A percentile compares a stretch with the other conserved stretches of the same genome.
Conservation (phyloP, 305 asterid genomes). For the Solanum chacoense region DNA sequence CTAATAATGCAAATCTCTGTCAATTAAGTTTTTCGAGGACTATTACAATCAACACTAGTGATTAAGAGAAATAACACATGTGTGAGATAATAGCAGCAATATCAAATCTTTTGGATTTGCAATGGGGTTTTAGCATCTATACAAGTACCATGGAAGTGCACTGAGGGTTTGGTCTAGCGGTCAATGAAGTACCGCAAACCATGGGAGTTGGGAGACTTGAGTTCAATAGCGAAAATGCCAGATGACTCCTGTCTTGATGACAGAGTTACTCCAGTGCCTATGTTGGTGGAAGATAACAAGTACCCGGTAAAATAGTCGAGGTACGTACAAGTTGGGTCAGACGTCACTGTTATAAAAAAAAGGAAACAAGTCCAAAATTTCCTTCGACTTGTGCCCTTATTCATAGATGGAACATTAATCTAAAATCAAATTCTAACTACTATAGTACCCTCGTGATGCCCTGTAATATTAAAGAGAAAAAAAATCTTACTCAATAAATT, state of each 20-base stretch:
- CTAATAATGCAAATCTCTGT: conserved; percentile 27
- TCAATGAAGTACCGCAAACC: background rate
- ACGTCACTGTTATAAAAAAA: background rate
- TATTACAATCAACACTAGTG: background rate
- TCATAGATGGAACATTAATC: background rate
- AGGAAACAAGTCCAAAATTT: background rate
- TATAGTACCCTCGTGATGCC: background rate
- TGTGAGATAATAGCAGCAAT: background rate
- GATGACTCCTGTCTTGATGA: background rate
- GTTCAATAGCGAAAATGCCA: background rate
- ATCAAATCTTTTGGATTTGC: background rate
- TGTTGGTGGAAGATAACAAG: background rate
- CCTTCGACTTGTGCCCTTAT: background rate
- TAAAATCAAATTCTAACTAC: background rate
- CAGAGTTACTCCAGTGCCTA: background rate
- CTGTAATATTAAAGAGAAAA: background rate
- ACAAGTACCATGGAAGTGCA: background rate
- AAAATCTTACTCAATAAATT: background rate
- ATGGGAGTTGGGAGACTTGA: background rate
- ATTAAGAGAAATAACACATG: background rate
- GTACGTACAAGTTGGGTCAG: background rate
- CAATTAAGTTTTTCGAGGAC: conserved; percentile 7
- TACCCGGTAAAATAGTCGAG: background rate
- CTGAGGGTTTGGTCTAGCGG: background rate
- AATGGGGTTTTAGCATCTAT: background rate